Evolutionary conservation across 176 grass and related monocot species (phyloP), one percentile per base, ranked within the genome.

Genomic region (Eragrostis nindensis): DNA sequence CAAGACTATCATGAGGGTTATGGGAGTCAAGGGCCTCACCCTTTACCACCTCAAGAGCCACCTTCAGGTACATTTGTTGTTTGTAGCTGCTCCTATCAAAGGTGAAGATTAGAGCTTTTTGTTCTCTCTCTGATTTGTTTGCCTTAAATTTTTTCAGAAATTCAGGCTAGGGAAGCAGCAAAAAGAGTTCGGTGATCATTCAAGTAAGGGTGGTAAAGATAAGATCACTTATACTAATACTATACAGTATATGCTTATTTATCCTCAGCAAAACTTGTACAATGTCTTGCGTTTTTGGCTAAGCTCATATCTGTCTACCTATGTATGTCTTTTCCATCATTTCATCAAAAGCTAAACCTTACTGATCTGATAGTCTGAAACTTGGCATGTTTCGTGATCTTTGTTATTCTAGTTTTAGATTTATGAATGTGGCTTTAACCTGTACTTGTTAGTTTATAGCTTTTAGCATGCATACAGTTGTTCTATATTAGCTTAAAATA

Each of bases 1-100:
- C 66, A 98, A 98, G 75, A 98, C 95, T 40, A 98, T 98, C 87
- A 93, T 98, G 95, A 98, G 92, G 86, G 95, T 93, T 71, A 98
- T 98, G 95, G 95, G 95, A 73, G 95, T 98, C 8, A 98, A 98
- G 75, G 95, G 95, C 19, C 95, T 98, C 48, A 98, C 95, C 8
- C 92, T 98, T 5, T 98, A 98, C 11, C 95, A 98, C 59, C 92
- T 98, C 65, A 98, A 98, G 88, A 98, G 95, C 46, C 95, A 98
- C 66, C 92, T 98, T 63, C 95, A 98, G 88, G 95, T 98, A 90
- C 66, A 49, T 56, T 26, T 63, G 18, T 22, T 76, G 44, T 71
- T 76, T 42, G n/a, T 42, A 75, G 52, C 43, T 81, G 39, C 6
- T n/a, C 12, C 18, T 57, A 60, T 85, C 39, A 72, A 76, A 49